A percentile compares a stretch with the other conserved stretches of the same genome.
phyloP scores from a whole-genome alignment of 1,139 yeast species.

The Debaryomycetaceae sp. region DNA sequence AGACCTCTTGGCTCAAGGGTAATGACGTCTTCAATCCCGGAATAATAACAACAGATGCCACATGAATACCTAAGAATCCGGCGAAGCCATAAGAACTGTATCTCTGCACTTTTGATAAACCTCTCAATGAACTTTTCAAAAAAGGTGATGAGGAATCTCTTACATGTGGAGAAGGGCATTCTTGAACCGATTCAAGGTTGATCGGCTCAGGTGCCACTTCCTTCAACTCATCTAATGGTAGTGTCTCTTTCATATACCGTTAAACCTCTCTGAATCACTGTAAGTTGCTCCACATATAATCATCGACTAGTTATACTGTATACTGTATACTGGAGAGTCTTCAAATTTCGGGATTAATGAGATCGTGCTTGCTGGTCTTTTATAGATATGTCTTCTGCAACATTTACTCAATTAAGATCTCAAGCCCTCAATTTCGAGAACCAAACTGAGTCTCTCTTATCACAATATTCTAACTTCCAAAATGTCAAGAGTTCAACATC shows the following conservation, averaged over 20 bases:
- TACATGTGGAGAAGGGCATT: neutral
- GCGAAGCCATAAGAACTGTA: constrained; percentile 61
- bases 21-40: constrained; percentile 48
- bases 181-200: constrained; percentile 5
- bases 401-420: constrained; percentile 37
- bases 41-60: constrained; percentile 49
- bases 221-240: neutral
- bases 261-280: neutral
- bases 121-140: constrained; percentile 2
- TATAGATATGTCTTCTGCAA: constrained; percentile 31
- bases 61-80: constrained; percentile 57
- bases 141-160: constrained; percentile 1
- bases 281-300: neutral
- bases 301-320: neutral
- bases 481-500: constrained; percentile 18
- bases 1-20: constrained; percentile 47
- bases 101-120: constrained; percentile 39
- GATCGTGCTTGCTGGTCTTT: neutral
- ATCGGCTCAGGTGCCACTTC: constrained; percentile 16
- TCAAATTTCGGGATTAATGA: no score
- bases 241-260: neutral
- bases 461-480: constrained; percentile 34
- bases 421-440: constrained; percentile 41
- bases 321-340: neutral
- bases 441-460: constrained; percentile 37